Evolutionary conservation across 768 basidiomycete genomes (phyloP).

Genomic region (Lentinula boryana): DNA sequence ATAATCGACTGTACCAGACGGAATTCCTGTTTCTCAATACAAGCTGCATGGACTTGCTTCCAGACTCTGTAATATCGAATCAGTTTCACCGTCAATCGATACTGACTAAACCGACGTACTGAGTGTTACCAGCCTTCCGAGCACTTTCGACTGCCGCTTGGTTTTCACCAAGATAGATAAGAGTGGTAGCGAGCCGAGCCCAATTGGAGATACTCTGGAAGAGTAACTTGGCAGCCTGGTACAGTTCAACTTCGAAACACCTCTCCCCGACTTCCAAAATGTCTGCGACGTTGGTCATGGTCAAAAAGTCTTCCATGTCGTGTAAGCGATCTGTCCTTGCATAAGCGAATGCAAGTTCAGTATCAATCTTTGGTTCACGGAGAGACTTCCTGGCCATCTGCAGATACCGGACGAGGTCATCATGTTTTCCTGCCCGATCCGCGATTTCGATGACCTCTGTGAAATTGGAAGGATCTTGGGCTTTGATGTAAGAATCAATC

Average conservation of each 20-base stretch:
- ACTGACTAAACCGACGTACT: conserved; percentile 44
- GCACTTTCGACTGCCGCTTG: conserved; percentile 98
- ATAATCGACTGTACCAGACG: conserved; percentile 50
- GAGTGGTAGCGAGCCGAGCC: conserved; percentile 95
- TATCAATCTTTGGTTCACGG: conserved; percentile 96
- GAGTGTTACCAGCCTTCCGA: conserved; percentile 98
- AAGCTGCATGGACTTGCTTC: conserved; percentile 99
- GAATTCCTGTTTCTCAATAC: conserved; percentile 97
- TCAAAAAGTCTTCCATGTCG: conserved; percentile 99
- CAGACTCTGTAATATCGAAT: conserved; percentile 63
- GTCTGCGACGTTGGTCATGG: conserved; percentile 98
- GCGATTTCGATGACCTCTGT: conserved; percentile 95
- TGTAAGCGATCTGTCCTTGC: conserved; percentile 96
- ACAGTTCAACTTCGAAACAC: conserved; percentile 97
- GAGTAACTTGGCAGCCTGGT: conserved; percentile 92
- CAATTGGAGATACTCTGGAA: conserved; percentile 98
- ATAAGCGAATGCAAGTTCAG: conserved; percentile 96
- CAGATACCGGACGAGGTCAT: conserved; percentile 92
- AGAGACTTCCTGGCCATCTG: conserved; percentile 98
- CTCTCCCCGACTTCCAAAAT: conserved; percentile 97
- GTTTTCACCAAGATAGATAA: conserved; percentile 97
- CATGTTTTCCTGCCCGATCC: conserved; percentile 84
- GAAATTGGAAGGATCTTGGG: conserved; percentile 91
- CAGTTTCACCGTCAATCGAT: conserved; percentile 3
- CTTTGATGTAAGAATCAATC: conserved; percentile 98